Evolutionary conservation across 768 basidiomycete genomes (phyloP).

Genomic region (Amanita exitialis): DNA sequence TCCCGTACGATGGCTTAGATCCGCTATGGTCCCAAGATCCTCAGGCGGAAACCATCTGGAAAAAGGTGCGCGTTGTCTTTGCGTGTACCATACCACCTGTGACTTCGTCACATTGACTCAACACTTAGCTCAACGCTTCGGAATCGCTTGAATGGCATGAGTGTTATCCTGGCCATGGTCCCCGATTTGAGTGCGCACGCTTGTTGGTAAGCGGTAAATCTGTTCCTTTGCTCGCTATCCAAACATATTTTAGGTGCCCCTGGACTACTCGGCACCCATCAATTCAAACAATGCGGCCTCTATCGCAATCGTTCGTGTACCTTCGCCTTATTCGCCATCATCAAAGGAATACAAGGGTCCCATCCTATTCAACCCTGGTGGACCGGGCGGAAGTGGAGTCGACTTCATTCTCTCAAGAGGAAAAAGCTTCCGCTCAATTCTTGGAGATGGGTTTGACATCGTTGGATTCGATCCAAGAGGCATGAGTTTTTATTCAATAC

Average conservation of each 20-base stretch:
- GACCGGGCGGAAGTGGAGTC: constrained; percentile 37
- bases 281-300: constrained; percentile 10
- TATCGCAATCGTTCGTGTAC: too few relatives aligned
- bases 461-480: constrained; percentile 32
- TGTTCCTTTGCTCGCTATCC: not conserved
- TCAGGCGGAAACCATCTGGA: too few relatives aligned
- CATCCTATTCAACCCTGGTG: constrained; percentile 25
- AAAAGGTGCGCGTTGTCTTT: too few relatives aligned
- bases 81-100: too few relatives aligned
- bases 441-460: constrained; percentile 35
- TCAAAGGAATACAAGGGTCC: too few relatives aligned
- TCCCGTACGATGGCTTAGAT: too few relatives aligned
- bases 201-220: not conserved
- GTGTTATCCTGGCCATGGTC: too few relatives aligned
- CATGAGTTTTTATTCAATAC: constrained; percentile 12
- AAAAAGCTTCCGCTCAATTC: constrained; percentile 15
- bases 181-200: too few relatives aligned
- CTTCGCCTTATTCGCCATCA: too few relatives aligned
- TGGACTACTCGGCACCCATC: constrained; percentile 31
- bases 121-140: not conserved
- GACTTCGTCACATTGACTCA: too few relatives aligned
- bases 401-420: constrained; percentile 16
- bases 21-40: too few relatives aligned
- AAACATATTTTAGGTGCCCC: constrained; percentile 24
- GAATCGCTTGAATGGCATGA: too few relatives aligned